Base-by-base conservation (phyloP, 2,329 filamentous ascomycete species). In the Stagonosporopsis vannaccii region DNA sequence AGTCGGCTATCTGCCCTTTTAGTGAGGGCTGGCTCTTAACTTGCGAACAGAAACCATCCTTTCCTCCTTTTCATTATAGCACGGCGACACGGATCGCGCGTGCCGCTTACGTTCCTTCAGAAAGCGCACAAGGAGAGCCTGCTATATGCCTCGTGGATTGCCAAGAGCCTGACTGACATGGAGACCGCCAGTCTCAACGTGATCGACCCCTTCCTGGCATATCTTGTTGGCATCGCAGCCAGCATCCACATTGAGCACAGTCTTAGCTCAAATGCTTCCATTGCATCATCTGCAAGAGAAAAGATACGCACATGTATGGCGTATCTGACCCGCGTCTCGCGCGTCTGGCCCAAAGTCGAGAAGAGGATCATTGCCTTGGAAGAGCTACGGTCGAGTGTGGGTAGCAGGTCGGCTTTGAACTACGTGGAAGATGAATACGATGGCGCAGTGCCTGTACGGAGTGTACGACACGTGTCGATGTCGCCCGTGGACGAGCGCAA, bases 191-290 rank as follows among this genome's bases (percentile, higher is more conserved):
- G 6, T 9, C 41, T 44, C 11, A 5, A 32, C 11, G 28, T 44
- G 11, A 17, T 44, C 17, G 26, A 32, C 4, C 41, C 41, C 2
- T 44, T 44, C 12, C 41, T 44, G n/a, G 41, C 41, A 13, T 44
- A 22, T 44, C 19, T 44, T 5, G 41, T 33, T 17, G 41, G 26
- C 19, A 44, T 44, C 5, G 41, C 41, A n/a, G 41, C 41, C 8
- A 44, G 41, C 17, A 44, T 44, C 4, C 41, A 44, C 17, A 32
- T 44, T 8, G 41, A 44, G 41, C 41, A 44, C 28, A 33, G 26
- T 9, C 28, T 44, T 1, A 44, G 41, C 41, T 33, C 26, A 8
- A 17, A 44, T 23, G 12, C 11, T 26, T 13, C 26, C 5, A 33
- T 22, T 7, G 26, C 41, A 3, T 19, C 41, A 15, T 44, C 41